Conservation (phyloP, 257 asterid genomes). For the Paraleonurus japonicus region DNA sequence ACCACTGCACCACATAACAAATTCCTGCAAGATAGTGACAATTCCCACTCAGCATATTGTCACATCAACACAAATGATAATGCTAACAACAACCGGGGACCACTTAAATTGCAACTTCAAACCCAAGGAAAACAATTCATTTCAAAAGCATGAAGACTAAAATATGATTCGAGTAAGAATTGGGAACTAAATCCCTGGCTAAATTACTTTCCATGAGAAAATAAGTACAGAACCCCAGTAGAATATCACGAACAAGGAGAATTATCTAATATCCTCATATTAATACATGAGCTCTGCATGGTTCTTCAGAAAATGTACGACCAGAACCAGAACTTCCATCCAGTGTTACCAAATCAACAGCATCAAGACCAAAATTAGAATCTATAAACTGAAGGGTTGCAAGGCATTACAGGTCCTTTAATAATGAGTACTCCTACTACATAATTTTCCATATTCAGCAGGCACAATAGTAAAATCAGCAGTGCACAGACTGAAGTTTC, state of each 20-base stretch:
- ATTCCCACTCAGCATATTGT: constrained; percentile 3
- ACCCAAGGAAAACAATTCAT: constrained; percentile 4
- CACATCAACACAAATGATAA: not conserved
- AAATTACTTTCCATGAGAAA: no score
- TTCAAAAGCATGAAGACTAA: constrained; percentile 10
- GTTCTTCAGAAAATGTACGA: constrained; percentile 16
- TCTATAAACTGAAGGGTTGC: constrained; percentile 19
- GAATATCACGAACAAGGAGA: no score
- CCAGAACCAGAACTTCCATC: constrained; percentile 7
- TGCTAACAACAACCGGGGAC: not conserved
- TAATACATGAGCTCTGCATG: not conserved
- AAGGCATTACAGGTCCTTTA: not conserved
- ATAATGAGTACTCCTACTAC: not conserved
- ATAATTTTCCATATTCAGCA: not conserved
- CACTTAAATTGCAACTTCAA: not conserved
- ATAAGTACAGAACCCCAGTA: not conserved
- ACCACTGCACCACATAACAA: not conserved
- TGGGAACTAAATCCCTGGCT: no score
- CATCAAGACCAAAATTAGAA: constrained; percentile 14
- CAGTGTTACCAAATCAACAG: constrained; percentile 2
- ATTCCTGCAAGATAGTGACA: not conserved
- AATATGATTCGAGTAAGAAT: constrained; percentile 15
- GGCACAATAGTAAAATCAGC: not conserved
- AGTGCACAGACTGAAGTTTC: not conserved
- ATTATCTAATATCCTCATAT: constrained; percentile 9